Evolutionary conservation across 140 eudicot species (phyloP), one percentile per base, ranked within the genome.

Genomic region (Anethum foeniculum): DNA sequence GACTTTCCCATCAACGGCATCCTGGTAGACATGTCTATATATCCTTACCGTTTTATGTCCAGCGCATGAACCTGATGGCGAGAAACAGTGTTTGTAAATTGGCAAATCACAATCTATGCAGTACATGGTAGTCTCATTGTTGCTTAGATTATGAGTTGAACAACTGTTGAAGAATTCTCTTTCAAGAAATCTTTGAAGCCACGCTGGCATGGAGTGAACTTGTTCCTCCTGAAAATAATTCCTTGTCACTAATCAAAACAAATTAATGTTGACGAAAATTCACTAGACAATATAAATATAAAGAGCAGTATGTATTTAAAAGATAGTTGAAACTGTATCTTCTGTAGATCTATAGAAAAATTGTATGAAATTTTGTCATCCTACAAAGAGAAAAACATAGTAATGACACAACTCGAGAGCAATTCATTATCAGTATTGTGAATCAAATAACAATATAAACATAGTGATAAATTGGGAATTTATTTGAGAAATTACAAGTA

Each of bases 1-100:
- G 56, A 86, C 82, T 30, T 30, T 52, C 0, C 83, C 81, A 68
- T 84, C 83, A 9, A 92, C 93, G 21, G 88, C 96, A 67, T 85
- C 93, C 80, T 86, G 84, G 76, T 85, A 81, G 46, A 85, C 87
- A 73, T 87, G 93, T 23, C 88, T 81, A 82, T 90, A 90, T 6
- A 92, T 83, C 32, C 81, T 90, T 47, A 92, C 77, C 6, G 83
- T 41, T 34, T 58, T 77, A 74, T 90, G 97, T 47, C 78, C 79
- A 1, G 7, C 27, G 78, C 90, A 96, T 30, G 44, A 5, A 9
- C 78, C 92, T 48, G 60, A 44, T 19, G 30, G 30, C 0, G 82
- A 36, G 32, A 87, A 7, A 75, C 97, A 92, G 28, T 83, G 82
- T 78, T 67, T 80, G 83, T 93, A 92, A 41, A 75, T 80, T 21